Evolutionary conservation across 78 protist species (phyloP), one percentile per base, ranked within the genome.

Genomic region (Dictyostelium capitatum): DNA sequence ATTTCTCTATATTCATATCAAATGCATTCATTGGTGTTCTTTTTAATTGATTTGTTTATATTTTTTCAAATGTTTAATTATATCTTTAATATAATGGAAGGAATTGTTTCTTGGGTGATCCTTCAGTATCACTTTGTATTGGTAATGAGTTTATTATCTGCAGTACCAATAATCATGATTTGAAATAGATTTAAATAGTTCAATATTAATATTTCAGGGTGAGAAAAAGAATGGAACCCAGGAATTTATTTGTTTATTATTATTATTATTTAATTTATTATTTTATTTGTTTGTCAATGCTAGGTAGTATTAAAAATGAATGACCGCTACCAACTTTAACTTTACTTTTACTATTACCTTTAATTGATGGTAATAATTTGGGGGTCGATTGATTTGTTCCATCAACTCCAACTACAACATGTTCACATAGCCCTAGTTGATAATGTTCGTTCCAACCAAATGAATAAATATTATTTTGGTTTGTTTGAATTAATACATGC

Each of bases 401-500:
- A 48, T 87, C 92, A 7, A 4, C 10, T 20, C 92, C 92, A 23
- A 75, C 48, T 75, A 54, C 4, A 10, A 87, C 83, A 20, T 25
- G 15, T 43, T 87, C 92, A 20, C 79, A 23, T 17, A 56, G 53
- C 0, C 92, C 92, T 3, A 87, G 41, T 62, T 87, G 92, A 46
- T 59, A 87, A 64, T 87, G 92, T 64, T 87, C 92, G 62, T 87
- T 87, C 92, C 92, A 87, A 30, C 92, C 92, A 77, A 87, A 56
- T 11, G 92, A 57, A 15, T 77, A 87, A 1, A 87, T 25, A 0
- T 37, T 28, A 25, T 47, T 54, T 1, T 73, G 25, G 0, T 57
- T 20, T n/a, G 19, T 56, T 28, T 59, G 64, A 10, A 56, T 28
- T 30, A 87, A 14, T 6, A 87, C 14, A 43, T 87, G 92, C 9